Percentiles rank a stretch among this genome's conserved stretches.
phyloP scores from a whole-genome alignment of 2,329 filamentous ascomycete species.

The Rhytidhysteron rufulum region DNA sequence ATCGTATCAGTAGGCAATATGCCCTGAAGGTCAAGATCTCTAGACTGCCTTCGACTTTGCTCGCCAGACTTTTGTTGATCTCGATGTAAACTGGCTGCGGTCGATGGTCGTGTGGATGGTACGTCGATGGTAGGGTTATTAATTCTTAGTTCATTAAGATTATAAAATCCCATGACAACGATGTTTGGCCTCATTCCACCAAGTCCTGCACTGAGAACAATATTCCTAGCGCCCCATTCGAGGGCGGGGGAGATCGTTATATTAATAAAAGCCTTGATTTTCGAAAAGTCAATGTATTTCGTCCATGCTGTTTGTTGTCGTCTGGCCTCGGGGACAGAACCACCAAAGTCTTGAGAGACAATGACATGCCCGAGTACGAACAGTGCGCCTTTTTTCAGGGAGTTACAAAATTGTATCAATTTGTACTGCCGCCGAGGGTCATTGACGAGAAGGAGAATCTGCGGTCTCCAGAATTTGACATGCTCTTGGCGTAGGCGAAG shows the following conservation, averaged over 20 bases:
- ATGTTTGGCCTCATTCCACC: slow-evolving; percentile 90
- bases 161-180: slow-evolving; percentile 75
- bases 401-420: slow-evolving; percentile 87
- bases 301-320: slow-evolving; percentile 79
- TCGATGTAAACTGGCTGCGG: slow-evolving; percentile 20
- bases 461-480: slow-evolving; percentile 90
- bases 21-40: slow-evolving; percentile 55
- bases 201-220: slow-evolving; percentile 75
- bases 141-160: slow-evolving; percentile 69
- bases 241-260: slow-evolving; percentile 77
- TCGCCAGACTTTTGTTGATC: slow-evolving; percentile 31
- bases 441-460: slow-evolving; percentile 80
- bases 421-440: slow-evolving; percentile 77
- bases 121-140: slow-evolving; percentile 57
- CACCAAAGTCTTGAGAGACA: slow-evolving; percentile 75
- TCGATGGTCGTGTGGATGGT: slow-evolving; percentile 43
- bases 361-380: slow-evolving; percentile 88
- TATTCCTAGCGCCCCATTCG: slow-evolving; percentile 80
- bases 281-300: slow-evolving; percentile 80
- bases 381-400: slow-evolving; percentile 78
- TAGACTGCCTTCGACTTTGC: slow-evolving; percentile 43
- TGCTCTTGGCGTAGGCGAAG: slow-evolving; percentile 80
- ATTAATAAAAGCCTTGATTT: slow-evolving; percentile 86
- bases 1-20: slow-evolving; percentile 67
- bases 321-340: slow-evolving; percentile 75